phyloP scores from a whole-genome alignment of 345 rosid genomes.

The Trapa bicornis region DNA sequence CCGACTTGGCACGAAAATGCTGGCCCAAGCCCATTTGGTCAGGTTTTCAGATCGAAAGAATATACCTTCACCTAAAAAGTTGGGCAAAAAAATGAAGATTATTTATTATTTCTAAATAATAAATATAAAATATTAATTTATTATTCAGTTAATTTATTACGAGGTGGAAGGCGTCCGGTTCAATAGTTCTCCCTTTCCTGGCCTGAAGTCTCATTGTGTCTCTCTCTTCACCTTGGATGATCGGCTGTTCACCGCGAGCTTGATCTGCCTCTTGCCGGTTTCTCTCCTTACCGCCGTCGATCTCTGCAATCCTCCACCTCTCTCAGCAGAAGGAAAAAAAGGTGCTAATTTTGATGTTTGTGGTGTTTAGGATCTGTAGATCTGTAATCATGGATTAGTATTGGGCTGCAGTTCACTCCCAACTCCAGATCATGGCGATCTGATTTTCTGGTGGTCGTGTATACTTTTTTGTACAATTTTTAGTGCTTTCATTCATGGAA shows the following conservation, averaged over 20 bases:
- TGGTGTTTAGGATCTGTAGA: slow-evolving; percentile 1
- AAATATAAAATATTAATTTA: no score
- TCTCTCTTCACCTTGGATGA: not conserved
- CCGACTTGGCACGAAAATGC: no score
- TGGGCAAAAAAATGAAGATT: no score
- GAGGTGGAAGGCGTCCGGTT: not conserved
- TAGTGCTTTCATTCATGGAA: not conserved
- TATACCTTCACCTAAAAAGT: no score
- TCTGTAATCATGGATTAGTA: not conserved
- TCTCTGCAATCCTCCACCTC: not conserved
- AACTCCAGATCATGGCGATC: not conserved
- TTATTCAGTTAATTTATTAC: no score
- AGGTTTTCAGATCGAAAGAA: no score
- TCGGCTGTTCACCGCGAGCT: not conserved
- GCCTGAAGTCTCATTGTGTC: not conserved
- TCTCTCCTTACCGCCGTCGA: not conserved
- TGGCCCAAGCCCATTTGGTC: no score
- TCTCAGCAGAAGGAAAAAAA: not conserved
- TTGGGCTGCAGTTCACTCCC: not conserved
- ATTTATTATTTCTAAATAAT: no score
- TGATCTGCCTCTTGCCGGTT: not conserved
- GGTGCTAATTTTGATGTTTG: not conserved
- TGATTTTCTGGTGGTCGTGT: not conserved
- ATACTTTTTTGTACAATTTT: not conserved
- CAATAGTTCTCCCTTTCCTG: not conserved